Base-by-base conservation (phyloP, 768 basidiomycete species). In the Lactarius sanguifluus region DNA sequence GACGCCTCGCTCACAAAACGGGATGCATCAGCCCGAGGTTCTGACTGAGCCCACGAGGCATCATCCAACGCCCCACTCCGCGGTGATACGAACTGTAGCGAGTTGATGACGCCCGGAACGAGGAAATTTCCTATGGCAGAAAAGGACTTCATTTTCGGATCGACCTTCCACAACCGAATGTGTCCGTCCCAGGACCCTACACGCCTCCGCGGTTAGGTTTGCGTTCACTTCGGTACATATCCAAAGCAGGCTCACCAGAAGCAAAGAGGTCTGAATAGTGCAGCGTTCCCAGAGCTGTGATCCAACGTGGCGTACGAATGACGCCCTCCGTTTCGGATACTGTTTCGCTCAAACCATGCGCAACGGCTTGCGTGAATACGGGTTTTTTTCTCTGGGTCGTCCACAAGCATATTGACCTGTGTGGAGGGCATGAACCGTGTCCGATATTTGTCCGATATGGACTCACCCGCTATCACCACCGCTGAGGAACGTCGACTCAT, bases 401-500 rank as follows among this genome's bases (percentile, higher is more conserved):
- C 95, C 96, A 99, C 5, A 99, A 82, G 67, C 85, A 91, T 73
- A 99, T 88, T n/a, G 95, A 90, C 0, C 96, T 95, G 66, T 67
- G 68, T 32, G 32, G 8, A 25, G 32, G 23, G 12, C 56, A 61
- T 23, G 25, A 56, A 16, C 30, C 15, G 64, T 62, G 10, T 28
- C 52, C 36, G 64, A 54, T 43, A 34, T 25, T 62, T 30, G 20
- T 65, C 55, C 61, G 12, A 66, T 59, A 54, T 52, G 45, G 64
- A 84, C 90, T 67, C 76, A 95, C 95, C 96, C 97, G 73, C 92
- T 96, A 76, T 99, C 96, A 5, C 97, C 97, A 1, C 96, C 96
- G 69, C 88, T 96, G 43, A 98, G 77, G 75, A 98, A 96, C 7
- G 89, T 92, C 40, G 85, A 85, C 78, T 98, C 96, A 75, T 99